Percentiles rank a stretch among this genome's conserved stretches.
Conservation (phyloP, 768 basidiomycete species). For the Tricholomella constricta region DNA sequence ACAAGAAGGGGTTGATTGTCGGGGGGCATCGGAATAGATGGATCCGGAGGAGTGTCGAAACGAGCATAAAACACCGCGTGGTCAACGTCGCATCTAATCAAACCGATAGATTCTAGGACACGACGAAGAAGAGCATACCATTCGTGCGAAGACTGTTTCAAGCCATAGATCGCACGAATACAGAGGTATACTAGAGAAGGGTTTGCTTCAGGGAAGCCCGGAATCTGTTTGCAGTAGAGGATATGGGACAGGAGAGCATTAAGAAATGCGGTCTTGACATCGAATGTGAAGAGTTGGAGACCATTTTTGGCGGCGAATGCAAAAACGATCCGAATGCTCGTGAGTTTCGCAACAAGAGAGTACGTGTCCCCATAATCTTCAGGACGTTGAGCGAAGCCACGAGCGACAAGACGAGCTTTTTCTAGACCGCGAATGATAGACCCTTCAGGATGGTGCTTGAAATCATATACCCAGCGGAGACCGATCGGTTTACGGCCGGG, state of each 20-base stretch:
- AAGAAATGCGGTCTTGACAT: conserved; percentile 30
- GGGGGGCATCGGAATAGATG: neutral
- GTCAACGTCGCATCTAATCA: conserved; percentile 17
- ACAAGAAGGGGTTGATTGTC: no score
- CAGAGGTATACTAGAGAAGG: conserved; percentile 13
- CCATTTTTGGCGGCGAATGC: conserved; percentile 21
- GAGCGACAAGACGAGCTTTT: no score
- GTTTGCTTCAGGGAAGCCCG: conserved; percentile 19
- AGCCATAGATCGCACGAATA: no score
- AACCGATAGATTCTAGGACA: conserved; percentile 12
- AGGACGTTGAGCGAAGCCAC: conserved; percentile 27
- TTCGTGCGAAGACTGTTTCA: no score
- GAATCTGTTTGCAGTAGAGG: no score
- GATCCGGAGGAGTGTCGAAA: neutral
- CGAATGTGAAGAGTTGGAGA: conserved; percentile 24
- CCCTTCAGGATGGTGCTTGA: conserved; percentile 41
- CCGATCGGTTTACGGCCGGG: conserved; percentile 28
- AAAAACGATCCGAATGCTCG: no score
- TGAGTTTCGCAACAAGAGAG: no score
- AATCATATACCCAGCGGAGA: conserved; percentile 34
- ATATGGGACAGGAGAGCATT: conserved; percentile 23
- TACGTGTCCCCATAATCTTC: conserved; percentile 39
- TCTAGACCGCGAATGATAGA: conserved; percentile 25
- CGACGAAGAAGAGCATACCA: no score
- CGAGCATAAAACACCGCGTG: no score